Evolutionary conservation across 441 rosid genomes (phyloP).

Genomic region (Erysimum cheiri): DNA sequence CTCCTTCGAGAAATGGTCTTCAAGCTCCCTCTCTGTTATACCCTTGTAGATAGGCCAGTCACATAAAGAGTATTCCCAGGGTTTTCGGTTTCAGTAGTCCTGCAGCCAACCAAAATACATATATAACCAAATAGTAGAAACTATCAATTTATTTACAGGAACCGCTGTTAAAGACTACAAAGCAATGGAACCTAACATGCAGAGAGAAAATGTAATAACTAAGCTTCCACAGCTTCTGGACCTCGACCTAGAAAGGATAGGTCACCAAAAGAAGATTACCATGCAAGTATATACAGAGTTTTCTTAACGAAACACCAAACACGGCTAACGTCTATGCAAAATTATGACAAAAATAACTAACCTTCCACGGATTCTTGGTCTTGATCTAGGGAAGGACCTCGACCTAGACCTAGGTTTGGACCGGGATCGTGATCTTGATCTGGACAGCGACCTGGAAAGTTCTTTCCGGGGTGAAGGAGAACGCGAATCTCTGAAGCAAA

Average conservation of each 20-base stretch:
- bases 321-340: background rate
- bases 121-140: slow-evolving; percentile 30
- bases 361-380: slow-evolving; percentile 82
- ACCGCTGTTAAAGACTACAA: too few relatives aligned
- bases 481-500: slow-evolving; percentile 49
- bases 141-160: background rate
- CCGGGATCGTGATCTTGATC: slow-evolving; percentile 23
- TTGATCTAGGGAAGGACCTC: slow-evolving; percentile 45
- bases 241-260: slow-evolving; percentile 55
- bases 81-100: slow-evolving; percentile 48
- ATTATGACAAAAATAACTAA: slow-evolving; percentile 33
- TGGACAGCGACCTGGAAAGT: slow-evolving; percentile 50
- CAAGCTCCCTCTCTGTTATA: slow-evolving; percentile 77
- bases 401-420: slow-evolving; percentile 37
- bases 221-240: slow-evolving; percentile 76
- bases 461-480: slow-evolving; percentile 78
- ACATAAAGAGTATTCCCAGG: slow-evolving; percentile 83
- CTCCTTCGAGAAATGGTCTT: slow-evolving; percentile 86
- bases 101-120: slow-evolving; percentile 45
- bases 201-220: too few relatives aligned
- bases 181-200: background rate
- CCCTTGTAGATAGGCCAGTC: slow-evolving; percentile 86
- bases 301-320: background rate
- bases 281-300: slow-evolving; percentile 15
- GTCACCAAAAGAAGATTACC: slow-evolving; percentile 33